Base-by-base conservation (phyloP, 106 monocot species). In the Dendrobium officinale region DNA sequence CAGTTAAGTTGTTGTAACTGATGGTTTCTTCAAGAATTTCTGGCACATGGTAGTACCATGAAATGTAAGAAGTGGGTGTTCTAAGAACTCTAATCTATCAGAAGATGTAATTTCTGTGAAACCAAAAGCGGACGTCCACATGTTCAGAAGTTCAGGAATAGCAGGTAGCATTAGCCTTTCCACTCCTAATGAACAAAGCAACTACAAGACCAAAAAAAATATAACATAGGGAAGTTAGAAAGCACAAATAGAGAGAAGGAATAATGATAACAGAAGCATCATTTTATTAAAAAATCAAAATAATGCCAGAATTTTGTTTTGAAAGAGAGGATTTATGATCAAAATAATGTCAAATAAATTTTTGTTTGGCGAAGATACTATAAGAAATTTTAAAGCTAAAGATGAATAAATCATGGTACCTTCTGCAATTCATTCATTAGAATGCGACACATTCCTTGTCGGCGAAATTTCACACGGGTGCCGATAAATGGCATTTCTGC, bases 401-500 rank as follows among this genome's bases (percentile, higher is more conserved):
- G 5, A 61, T 61, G 22, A 61, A 61, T 2, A 37, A 70, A 70
- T 37, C 9, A 19, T 59, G 33, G 61, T 87, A 88, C 93, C 93
- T 93, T 88, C 68, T 93, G 90, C 18, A 93, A 48, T 85, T 90
- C 86, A 77, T 81, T 45, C 37, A 93, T 56, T 15, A 93, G 86
- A 80, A 93, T 80, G 22, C 82, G 90, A 33, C 93, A 93, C 90
- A 93, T 90, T 49, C 90, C 90, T 51, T 82, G 78, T 19, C 81
- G 77, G 19, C 93, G 90, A 31, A 78, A 85, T 56, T 83, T 42
- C 49, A 85, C 22, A 80, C 86, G 86, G 5, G 88, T 93, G 24
- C 88, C 86, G 81, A 93, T 55, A 51, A 93, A 76, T 79, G 91
- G 89, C 86, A 88, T 81, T 91, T 89, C 92, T 67, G 89, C 92